Evolutionary conservation across 2,329 filamentous ascomycete genomes (phyloP).

Genomic region (Trichoderma sp.): DNA sequence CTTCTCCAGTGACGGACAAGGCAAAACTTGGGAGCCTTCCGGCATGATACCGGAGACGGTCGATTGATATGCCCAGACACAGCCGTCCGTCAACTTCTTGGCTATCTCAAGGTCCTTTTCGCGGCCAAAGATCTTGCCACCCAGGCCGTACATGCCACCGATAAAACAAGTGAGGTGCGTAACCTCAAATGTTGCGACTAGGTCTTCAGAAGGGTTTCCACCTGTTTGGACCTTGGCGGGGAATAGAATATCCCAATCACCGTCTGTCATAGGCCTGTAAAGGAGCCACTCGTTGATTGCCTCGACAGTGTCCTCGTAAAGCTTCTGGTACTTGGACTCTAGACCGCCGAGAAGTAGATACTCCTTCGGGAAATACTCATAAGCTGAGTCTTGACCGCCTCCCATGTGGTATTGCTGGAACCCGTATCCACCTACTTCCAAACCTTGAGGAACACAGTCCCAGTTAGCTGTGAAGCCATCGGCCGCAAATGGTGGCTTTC

Average conservation of each 20-base stretch:
- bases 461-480: slow-evolving; percentile 36
- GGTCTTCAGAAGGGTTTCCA: slow-evolving; percentile 40
- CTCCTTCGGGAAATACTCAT: slow-evolving; percentile 67
- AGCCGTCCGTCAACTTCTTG: slow-evolving; percentile 63
- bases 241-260: slow-evolving; percentile 68
- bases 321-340: slow-evolving; percentile 65
- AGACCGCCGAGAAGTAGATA: slow-evolving; percentile 74
- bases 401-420: slow-evolving; percentile 57
- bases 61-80: slow-evolving; percentile 65
- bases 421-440: slow-evolving; percentile 47
- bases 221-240: slow-evolving; percentile 58
- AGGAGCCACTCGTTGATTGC: slow-evolving; percentile 71
- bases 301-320: slow-evolving; percentile 68
- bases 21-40: slow-evolving; percentile 44
- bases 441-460: slow-evolving; percentile 59
- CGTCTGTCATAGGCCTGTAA: slow-evolving; percentile 71
- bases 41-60: slow-evolving; percentile 64
- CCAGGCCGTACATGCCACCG: slow-evolving; percentile 67
- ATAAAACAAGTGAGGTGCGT: slow-evolving; percentile 66
- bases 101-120: slow-evolving; percentile 61
- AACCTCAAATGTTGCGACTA: slow-evolving; percentile 55
- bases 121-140: slow-evolving; percentile 59
- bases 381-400: slow-evolving; percentile 66
- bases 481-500: slow-evolving; percentile 32
- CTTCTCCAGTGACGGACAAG: slow-evolving; percentile 45